Evolutionary conservation across 1,284 basidiomycete species (phyloP).

Genomic region (Laetiporus sulphureus): DNA sequence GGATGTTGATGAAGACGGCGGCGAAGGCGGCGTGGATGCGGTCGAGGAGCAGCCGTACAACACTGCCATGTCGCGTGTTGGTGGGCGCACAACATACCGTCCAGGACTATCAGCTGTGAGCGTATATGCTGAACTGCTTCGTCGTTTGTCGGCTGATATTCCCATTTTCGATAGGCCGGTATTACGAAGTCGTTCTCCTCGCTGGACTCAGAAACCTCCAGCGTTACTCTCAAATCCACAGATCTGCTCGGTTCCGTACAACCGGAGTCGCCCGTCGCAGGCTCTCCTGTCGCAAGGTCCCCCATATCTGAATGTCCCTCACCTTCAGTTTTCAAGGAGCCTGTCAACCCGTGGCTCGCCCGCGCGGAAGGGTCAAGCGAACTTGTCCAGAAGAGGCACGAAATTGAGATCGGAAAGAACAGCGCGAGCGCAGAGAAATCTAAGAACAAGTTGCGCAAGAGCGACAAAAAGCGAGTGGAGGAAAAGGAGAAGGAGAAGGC

Average conservation of each 20-base stretch:
- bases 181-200: too few relatives aligned
- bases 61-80: constrained; percentile 38
- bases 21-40: constrained; percentile 27
- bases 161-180: constrained; percentile 22
- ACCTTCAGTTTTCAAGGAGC: constrained; percentile 15
- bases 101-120: constrained; percentile 39
- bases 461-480: constrained; percentile 43
- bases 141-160: background rate
- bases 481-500: constrained; percentile 53
- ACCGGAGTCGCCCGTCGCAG: constrained; percentile 18
- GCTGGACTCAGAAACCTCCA: constrained; percentile 58
- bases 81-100: constrained; percentile 52
- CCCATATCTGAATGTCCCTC: constrained; percentile 10
- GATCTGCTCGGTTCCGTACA: constrained; percentile 37
- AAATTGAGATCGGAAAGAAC: constrained; percentile 59
- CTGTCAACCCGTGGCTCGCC: constrained; percentile 70
- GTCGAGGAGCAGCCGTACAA: constrained; percentile 29
- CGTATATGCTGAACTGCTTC: background rate
- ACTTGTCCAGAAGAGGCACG: constrained; percentile 55
- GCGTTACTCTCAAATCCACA: constrained; percentile 58
- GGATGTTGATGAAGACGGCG: constrained; percentile 29
- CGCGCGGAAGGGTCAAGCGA: constrained; percentile 30
- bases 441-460: constrained; percentile 64
- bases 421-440: constrained; percentile 57
- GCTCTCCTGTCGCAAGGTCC: constrained; percentile 12